phyloP scores from a whole-genome alignment of 2,329 filamentous ascomycete species.

The Lasiodiplodia sp. region DNA sequence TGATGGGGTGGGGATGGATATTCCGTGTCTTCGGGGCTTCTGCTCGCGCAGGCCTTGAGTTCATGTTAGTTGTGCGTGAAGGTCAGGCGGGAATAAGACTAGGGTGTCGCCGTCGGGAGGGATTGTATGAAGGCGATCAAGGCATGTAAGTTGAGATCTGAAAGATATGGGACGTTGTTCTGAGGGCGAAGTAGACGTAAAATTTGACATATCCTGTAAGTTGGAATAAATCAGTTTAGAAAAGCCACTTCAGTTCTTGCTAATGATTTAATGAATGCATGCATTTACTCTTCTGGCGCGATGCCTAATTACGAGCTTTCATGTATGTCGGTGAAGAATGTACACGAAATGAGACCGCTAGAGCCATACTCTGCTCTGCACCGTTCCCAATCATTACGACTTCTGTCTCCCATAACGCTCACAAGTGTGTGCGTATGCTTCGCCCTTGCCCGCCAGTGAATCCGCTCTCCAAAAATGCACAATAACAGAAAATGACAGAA shows the following conservation, averaged over 20 bases:
- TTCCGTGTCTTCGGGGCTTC: too few relatives aligned
- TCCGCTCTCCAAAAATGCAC: background rate
- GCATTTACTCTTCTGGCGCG: background rate
- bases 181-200: too few relatives aligned
- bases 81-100: too few relatives aligned
- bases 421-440: background rate
- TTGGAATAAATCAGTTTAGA: too few relatives aligned
- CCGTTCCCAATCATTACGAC: background rate
- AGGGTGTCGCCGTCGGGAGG: too few relatives aligned
- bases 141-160: too few relatives aligned
- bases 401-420: background rate
- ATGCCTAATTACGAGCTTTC: background rate
- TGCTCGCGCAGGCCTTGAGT: too few relatives aligned
- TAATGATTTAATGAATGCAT: background rate
- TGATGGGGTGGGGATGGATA: too few relatives aligned
- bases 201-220: too few relatives aligned
- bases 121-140: too few relatives aligned
- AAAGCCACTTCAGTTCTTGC: background rate
- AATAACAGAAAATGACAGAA: background rate
- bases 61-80: too few relatives aligned
- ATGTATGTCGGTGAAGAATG: background rate
- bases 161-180: too few relatives aligned
- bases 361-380: background rate
- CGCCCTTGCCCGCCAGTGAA: background rate
- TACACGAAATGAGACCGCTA: background rate